Base-by-base conservation (phyloP, 805 yeast genomes). In the Barnettozyma wickerhamii region DNA sequence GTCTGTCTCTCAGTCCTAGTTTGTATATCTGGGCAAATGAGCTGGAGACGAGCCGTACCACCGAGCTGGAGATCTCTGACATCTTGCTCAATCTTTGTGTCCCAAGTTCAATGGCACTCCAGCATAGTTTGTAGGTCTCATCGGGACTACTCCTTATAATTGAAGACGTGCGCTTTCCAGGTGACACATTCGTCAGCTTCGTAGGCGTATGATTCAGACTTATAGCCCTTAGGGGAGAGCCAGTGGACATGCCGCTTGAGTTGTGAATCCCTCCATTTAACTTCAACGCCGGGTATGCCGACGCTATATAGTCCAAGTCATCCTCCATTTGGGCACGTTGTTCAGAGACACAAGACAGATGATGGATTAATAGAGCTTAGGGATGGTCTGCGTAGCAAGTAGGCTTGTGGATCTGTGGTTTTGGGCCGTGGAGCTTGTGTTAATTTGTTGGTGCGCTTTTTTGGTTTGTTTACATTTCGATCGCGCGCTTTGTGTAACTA, bases 281-380 rank as follows among this genome's bases (percentile, higher is more conserved):
- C 35, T 38, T 46, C 40, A 56, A 47, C 19, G 51, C 43, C 5
- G 56, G 37, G 20, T 55, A 56, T 38, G 53, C 52, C 9, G 46
- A 23, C 30, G 46, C 40, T 35, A 56, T 55, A 36, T 41, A 56
- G 21, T 56, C 58, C 50, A 53, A 40, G 20, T 54, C 56, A 19
- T 40, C 27, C 7, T 49, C 49, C 53, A 48, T 49, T 23, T 2
- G 26, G 26, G 12, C 9, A 23, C 12, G 12, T 23, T 23, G 26
- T 12, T 23, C 3, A n/a, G n/a, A n/a, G n/a, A n/a, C n/a, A n/a
- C n/a, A n/a, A n/a, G n/a, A n/a, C n/a, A n/a, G n/a, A n/a, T n/a
- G n/a, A n/a, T n/a, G n/a, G n/a, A n/a, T n/a, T n/a, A n/a, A n/a
- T n/a, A n/a, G n/a, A n/a, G n/a, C n/a, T n/a, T n/a, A n/a, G n/a